Conservation (phyloP, 2,329 filamentous ascomycete species). For the Fusarium setosum region DNA sequence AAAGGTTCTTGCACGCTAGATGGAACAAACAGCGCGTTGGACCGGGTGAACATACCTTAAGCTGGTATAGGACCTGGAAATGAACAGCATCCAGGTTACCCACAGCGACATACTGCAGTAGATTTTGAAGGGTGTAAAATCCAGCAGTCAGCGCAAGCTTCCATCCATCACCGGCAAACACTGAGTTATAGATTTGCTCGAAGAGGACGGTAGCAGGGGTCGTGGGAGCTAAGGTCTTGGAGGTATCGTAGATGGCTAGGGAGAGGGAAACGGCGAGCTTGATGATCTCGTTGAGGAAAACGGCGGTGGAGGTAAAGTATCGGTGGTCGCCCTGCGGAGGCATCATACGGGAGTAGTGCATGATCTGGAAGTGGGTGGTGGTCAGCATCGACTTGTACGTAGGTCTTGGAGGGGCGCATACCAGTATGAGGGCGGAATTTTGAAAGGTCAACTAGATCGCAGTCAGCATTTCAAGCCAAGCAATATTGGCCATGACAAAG, state of each 20-base stretch:
- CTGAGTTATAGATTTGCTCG: conserved; percentile 79
- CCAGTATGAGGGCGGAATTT: conserved; percentile 82
- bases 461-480: conserved; percentile 20
- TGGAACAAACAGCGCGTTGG: not conserved
- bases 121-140: conserved; percentile 92
- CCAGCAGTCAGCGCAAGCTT: conserved; percentile 90
- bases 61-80: conserved; percentile 92
- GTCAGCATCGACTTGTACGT: conserved; percentile 70
- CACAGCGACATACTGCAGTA: conserved; percentile 91
- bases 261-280: conserved; percentile 89
- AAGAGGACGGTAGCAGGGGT: conserved; percentile 85
- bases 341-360: conserved; percentile 97
- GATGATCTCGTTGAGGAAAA: conserved; percentile 92
- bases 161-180: conserved; percentile 94
- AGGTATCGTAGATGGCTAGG: conserved; percentile 89
- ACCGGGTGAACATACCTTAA: conserved; percentile 70
- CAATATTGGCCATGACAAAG: not conserved
- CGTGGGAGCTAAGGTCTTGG: conserved; percentile 79
- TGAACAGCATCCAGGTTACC: conserved; percentile 92
- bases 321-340: conserved; percentile 83
- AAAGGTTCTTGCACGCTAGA: not conserved
- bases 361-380: conserved; percentile 66
- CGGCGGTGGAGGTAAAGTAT: conserved; percentile 93
- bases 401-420: conserved; percentile 49
- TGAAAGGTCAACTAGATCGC: conserved; percentile 72